Evolutionary conservation across 192 early-diverging fungal genomes (phyloP).

Genomic region (Gryganskiella cystojenkinii): DNA sequence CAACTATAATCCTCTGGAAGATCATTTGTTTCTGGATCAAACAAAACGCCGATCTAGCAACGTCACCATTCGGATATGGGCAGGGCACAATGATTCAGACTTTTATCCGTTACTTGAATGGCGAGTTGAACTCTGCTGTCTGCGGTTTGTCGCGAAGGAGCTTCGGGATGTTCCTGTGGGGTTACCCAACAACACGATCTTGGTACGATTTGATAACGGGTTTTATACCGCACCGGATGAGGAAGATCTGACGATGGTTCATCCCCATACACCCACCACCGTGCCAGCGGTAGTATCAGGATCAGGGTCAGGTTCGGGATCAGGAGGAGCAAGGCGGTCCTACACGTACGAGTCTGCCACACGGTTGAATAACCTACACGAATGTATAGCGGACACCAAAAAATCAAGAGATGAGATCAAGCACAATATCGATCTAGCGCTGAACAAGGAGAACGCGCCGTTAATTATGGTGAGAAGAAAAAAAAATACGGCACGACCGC

Average conservation of each 20-base stretch:
- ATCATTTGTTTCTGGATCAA: conserved; percentile 28
- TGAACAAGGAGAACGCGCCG: conserved; percentile 51
- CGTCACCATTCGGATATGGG: conserved; percentile 38
- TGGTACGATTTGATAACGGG: conserved; percentile 59
- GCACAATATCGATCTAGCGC: conserved; percentile 48
- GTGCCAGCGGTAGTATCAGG: conserved; percentile 6
- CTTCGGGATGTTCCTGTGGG: conserved; percentile 43
- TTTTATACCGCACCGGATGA: conserved; percentile 62
- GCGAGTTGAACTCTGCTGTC: conserved; percentile 56
- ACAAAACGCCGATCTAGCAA: conserved; percentile 15
- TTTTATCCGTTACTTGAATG: conserved; percentile 55
- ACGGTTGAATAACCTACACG: conserved; percentile 56
- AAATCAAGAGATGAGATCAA: conserved; percentile 56
- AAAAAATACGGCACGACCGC: too few relatives aligned
- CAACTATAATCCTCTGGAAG: conserved; percentile 34
- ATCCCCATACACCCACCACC: not conserved
- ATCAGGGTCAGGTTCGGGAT: too few relatives aligned
- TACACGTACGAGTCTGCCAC: conserved; percentile 65
- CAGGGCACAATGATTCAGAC: conserved; percentile 21
- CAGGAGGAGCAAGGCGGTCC: conserved; percentile 59
- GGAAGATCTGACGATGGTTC: conserved; percentile 34
- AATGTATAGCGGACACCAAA: conserved; percentile 55
- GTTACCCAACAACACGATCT: conserved; percentile 58
- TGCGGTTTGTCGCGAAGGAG: conserved; percentile 55
- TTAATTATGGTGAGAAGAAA: conserved; percentile 53